phyloP scores from a whole-genome alignment of 2,329 filamentous ascomycete species.

The Aspergillus arachidicola region DNA sequence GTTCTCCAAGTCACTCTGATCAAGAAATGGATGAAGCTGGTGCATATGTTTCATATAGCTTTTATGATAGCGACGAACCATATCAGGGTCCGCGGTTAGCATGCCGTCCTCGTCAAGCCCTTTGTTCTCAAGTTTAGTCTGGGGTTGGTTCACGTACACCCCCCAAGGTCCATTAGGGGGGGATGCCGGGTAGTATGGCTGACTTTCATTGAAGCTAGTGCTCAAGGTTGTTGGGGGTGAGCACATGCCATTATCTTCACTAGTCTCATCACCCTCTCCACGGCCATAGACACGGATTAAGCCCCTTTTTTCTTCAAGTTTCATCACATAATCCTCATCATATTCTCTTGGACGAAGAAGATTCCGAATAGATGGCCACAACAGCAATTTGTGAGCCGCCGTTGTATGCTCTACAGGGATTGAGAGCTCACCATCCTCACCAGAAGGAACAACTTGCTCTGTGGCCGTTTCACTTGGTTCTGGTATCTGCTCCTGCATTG shows the following conservation, averaged over 20 bases:
- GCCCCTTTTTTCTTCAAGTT: constrained; percentile 73
- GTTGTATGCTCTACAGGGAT: constrained; percentile 88
- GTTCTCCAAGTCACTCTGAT: constrained; percentile 53
- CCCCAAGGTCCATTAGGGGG: constrained; percentile 57
- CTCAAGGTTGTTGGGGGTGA: constrained; percentile 30
- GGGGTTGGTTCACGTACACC: constrained; percentile 36
- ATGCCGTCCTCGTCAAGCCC: constrained; percentile 55
- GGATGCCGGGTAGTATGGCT: constrained; percentile 30
- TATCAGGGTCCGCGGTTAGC: constrained; percentile 56
- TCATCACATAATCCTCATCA: constrained; percentile 72
- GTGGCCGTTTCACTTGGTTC: constrained; percentile 1
- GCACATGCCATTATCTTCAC: constrained; percentile 49
- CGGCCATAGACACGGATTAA: constrained; percentile 74
- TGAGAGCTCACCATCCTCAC: constrained; percentile 60
- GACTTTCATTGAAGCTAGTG: constrained; percentile 29
- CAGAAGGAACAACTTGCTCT: constrained; percentile 19
- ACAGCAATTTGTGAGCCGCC: constrained; percentile 78
- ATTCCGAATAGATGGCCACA: constrained; percentile 68
- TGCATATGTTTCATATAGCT: constrained; percentile 65
- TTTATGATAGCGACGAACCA: constrained; percentile 53
- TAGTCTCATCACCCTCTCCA: constrained; percentile 71
- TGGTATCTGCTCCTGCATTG: constrained; percentile 9
- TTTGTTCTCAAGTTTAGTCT: constrained; percentile 40
- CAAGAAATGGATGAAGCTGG: constrained; percentile 65
- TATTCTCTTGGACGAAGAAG: constrained; percentile 62